A percentile compares a stretch with the other conserved stretches of the same genome.
Conservation (phyloP, 805 yeast genomes). For the Ascoidea rubescens region DNA sequence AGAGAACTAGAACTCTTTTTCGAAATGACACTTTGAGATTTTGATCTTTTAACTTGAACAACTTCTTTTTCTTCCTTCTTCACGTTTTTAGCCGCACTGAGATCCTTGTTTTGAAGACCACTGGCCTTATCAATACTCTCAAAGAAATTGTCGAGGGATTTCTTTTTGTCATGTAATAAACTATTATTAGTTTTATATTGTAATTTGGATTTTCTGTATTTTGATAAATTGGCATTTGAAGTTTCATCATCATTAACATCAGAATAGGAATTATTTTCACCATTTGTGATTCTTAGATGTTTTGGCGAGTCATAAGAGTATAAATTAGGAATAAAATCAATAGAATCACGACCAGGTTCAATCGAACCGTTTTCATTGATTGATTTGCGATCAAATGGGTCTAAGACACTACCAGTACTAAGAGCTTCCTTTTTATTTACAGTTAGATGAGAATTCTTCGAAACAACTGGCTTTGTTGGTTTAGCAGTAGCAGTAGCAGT, state of each 20-base stretch:
- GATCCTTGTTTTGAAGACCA: not conserved
- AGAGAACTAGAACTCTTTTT: not conserved
- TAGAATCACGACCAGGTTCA: not conserved
- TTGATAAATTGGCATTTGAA: not conserved
- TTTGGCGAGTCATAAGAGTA: not conserved
- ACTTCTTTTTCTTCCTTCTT: not conserved
- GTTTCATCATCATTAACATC: too few relatives aligned
- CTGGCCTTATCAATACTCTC: not conserved
- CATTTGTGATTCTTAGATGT: not conserved
- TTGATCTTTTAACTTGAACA: too few relatives aligned
- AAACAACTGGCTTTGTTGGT: too few relatives aligned
- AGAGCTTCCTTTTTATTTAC: not conserved
- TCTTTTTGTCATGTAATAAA: too few relatives aligned
- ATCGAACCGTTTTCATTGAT: not conserved
- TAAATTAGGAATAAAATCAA: not conserved
- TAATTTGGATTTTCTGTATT: not conserved
- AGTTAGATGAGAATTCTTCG: not conserved
- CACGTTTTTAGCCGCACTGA: not conserved
- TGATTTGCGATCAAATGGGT: not conserved
- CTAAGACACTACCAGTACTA: too few relatives aligned
- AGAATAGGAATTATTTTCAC: not conserved
- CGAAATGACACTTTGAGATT: not conserved
- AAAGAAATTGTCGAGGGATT: not conserved
- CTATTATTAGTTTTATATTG: too few relatives aligned
- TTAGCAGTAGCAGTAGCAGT: too few relatives aligned